Evolutionary conservation across 192 early-diverging fungal species (phyloP).

Genomic region (Endogone sp.): DNA sequence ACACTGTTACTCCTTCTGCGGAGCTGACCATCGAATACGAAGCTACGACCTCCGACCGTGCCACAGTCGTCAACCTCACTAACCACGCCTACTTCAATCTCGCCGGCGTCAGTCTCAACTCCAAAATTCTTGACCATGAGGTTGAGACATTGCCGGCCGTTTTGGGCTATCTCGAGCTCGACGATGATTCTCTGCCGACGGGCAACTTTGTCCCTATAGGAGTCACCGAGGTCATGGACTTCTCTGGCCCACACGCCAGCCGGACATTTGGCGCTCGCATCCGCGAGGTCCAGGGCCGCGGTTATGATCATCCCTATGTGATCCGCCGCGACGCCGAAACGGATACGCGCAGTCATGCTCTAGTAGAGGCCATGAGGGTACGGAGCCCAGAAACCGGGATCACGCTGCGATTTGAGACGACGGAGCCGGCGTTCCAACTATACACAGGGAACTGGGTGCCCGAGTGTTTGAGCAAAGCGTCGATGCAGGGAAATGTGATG

Average conservation of each 20-base stretch:
- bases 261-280: conserved; percentile 47
- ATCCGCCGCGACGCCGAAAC: conserved; percentile 27
- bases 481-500: conserved; percentile 22
- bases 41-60: conserved; percentile 35
- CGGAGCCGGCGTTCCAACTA: conserved; percentile 74
- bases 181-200: conserved; percentile 64
- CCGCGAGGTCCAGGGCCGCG: conserved; percentile 48
- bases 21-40: conserved; percentile 48
- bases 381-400: conserved; percentile 55
- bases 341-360: conserved; percentile 16
- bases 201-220: conserved; percentile 49
- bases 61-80: conserved; percentile 72
- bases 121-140: conserved; percentile 49
- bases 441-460: conserved; percentile 81
- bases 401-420: conserved; percentile 56
- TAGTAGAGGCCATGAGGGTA: conserved; percentile 30
- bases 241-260: conserved; percentile 36
- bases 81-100: conserved; percentile 91
- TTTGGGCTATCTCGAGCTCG: conserved; percentile 49
- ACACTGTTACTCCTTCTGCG: conserved; percentile 50
- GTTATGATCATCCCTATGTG: conserved; percentile 84
- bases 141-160: conserved; percentile 41
- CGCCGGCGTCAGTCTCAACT: conserved; percentile 53
- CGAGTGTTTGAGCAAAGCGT: conserved; percentile 37
- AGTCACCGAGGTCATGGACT: conserved; percentile 47